Evolutionary conservation across 1,284 basidiomycete species (phyloP), one percentile per base, ranked within the genome.

Genomic region (Microbotryomycetes sp.): DNA sequence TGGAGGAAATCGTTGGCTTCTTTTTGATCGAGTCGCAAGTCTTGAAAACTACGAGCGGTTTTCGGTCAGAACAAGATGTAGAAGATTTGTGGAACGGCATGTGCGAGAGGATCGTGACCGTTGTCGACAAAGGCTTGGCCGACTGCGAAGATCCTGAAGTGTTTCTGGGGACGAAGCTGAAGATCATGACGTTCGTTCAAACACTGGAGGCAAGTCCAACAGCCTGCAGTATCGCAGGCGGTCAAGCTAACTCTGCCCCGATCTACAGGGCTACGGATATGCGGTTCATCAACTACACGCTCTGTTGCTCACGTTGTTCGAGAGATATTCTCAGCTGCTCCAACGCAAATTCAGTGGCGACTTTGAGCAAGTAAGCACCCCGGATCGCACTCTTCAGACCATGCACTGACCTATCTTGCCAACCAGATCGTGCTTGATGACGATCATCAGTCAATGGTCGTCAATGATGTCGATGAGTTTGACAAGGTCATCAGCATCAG

Each of bases 1-100:
- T 89, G 46, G 87, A 97, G 76, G 90, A 97, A 76, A 90, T 97
- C 64, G 88, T 93, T n/a, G 96, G 96, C 0, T 99, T 97, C 78
- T 98, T 99, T 79, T 91, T 98, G 62, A 87, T 98, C 66, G 96
- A 99, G 76, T 86, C 84, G 5, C 88, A 97, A 73, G 93, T 99
- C 0, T 81, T 97, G 5, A 84, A 87, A 68, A 92, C 91, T 0
- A 91, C 92, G 6, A 77, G 77, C 3, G 74, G 77, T 23, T 98
- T 98, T 78, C 84, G 96, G 15, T 89, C 88, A 16, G 85, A 88
- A 70, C 81, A 85, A 36, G 92, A 98, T 68, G 87, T 98, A 0
- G 93, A 98, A 69, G 92, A 96, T 68, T 82, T 99, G 6, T 99
- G 96, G 94, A 90, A 97, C 66, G 86, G 85, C 26, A 84, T 98